Conservation (phyloP, 352 stramenopile species). For the Phytopythium aichiense region DNA sequence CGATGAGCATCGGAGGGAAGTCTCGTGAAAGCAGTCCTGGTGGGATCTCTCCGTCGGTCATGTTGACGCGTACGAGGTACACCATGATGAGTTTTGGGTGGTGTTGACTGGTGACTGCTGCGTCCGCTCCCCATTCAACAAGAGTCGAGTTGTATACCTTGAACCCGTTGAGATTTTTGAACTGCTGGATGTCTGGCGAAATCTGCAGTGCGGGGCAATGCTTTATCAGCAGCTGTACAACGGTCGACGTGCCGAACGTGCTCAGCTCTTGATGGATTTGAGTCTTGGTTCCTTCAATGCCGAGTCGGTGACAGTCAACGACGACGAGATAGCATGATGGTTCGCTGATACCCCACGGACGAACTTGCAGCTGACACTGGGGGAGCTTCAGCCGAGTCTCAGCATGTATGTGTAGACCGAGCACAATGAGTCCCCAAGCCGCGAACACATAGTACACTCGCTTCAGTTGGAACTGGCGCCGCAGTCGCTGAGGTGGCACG, state of each 20-base stretch:
- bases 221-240: slow-evolving; percentile 23
- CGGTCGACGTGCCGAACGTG: slow-evolving; percentile 17
- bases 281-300: slow-evolving; percentile 9
- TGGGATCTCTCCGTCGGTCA: slow-evolving; percentile 25
- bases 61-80: slow-evolving; percentile 29
- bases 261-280: slow-evolving; percentile 14
- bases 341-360: slow-evolving; percentile 19
- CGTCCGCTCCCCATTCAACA: slow-evolving; percentile 15
- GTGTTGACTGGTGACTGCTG: slow-evolving; percentile 16
- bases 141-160: slow-evolving; percentile 41
- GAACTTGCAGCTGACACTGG: slow-evolving; percentile 21
- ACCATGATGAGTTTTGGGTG: slow-evolving; percentile 23
- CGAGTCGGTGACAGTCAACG: slow-evolving; percentile 21
- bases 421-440: slow-evolving; percentile 12
- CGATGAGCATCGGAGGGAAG: slow-evolving; percentile 25
- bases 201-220: slow-evolving; percentile 30
- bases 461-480: slow-evolving; percentile 10
- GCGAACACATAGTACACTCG: slow-evolving; percentile 10
- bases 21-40: slow-evolving; percentile 26
- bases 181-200: slow-evolving; percentile 14
- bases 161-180: slow-evolving; percentile 19
- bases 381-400: slow-evolving; percentile 5
- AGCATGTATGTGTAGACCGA: slow-evolving; percentile 18
- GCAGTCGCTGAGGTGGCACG: background rate
- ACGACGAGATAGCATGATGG: slow-evolving; percentile 26